Evolutionary conservation across 2,329 filamentous ascomycete species (phyloP).

Genomic region (Ambrosiella xylebori): DNA sequence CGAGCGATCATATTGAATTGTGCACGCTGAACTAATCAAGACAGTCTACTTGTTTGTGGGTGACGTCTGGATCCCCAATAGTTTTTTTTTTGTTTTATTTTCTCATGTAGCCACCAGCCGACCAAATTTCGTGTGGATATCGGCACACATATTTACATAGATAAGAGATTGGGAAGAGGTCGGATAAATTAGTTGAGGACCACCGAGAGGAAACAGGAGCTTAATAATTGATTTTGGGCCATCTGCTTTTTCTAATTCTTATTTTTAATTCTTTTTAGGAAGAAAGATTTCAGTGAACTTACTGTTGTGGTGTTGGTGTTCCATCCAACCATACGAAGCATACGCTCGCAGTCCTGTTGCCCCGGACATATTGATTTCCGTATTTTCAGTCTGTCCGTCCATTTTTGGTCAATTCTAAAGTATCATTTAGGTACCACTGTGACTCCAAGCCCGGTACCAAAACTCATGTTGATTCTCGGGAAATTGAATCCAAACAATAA

Average conservation of each 20-base stretch:
- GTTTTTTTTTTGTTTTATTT: too few species aligned
- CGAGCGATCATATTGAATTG: neutral
- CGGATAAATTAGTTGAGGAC: too few species aligned
- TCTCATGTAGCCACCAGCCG: too few species aligned
- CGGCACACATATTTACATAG: too few species aligned
- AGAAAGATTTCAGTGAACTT: neutral
- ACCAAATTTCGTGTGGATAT: too few species aligned
- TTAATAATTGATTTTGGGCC: too few species aligned
- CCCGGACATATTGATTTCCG: neutral
- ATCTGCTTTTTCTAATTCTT: too few species aligned
- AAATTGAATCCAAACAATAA: neutral
- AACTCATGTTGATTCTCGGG: neutral
- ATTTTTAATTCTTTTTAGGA: too few species aligned
- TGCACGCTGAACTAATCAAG: neutral
- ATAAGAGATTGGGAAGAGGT: too few species aligned
- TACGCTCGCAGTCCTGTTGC: neutral
- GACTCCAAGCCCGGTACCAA: neutral
- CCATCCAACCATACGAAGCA: too few species aligned
- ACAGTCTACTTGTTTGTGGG: neutral
- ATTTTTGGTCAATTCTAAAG: neutral
- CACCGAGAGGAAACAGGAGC: too few species aligned
- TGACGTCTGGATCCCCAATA: neutral
- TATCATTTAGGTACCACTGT: neutral
- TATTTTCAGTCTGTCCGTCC: neutral
- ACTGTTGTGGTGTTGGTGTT: neutral